Base-by-base conservation (phyloP, 2,329 filamentous ascomycete genomes). In the Penicillium sp. region DNA sequence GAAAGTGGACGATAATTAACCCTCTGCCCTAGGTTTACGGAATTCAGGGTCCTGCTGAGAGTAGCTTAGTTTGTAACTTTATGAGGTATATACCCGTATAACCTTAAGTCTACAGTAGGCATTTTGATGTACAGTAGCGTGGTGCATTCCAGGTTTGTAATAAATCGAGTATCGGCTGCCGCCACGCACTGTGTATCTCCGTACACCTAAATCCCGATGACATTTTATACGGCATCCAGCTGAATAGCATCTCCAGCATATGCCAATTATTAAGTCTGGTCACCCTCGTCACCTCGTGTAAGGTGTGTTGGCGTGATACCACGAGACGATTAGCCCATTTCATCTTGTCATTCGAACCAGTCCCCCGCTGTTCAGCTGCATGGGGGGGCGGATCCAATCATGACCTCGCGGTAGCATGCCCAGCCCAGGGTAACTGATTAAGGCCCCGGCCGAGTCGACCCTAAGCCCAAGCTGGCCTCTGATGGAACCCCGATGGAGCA, bases 241-340 rank as follows among this genome's bases (percentile, higher is more conserved):
- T 31, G 31, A 31, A 8, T 31, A 31, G 31, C 31, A 31, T 31
- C 28, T 31, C 5, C 5, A 5, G 28, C 7, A 31, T 31, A 31
- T 31, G 28, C 7, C 5, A 5, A 31, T 31, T 6, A 6, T 28
- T 28, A 6, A 28, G 1, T 28, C 25, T 28, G 1, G 25, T 28
- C 25, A 31, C 7, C 2, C 7, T 31, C 31, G 31, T 31, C 7
- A 31, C 31, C 31, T 31, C 31, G 39, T 31, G 37, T 57, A 57
- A 42, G 22, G 22, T 37, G 53, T 2, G 38, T 54, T 45, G 51
- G 51, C 51, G 51, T 58, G 51, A 54, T 54, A 51, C 60, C 56
- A 55, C 49, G 49, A 53, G 39, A 22, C 20, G 8, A 56, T 61
- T 38, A 54, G 59, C 43, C 50, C 41, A 58, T 55, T 35, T 31